Evolutionary conservation across 1,139 yeast species (phyloP), one percentile per base, ranked within the genome.

Genomic region (Nakaseomyces sp.): DNA sequence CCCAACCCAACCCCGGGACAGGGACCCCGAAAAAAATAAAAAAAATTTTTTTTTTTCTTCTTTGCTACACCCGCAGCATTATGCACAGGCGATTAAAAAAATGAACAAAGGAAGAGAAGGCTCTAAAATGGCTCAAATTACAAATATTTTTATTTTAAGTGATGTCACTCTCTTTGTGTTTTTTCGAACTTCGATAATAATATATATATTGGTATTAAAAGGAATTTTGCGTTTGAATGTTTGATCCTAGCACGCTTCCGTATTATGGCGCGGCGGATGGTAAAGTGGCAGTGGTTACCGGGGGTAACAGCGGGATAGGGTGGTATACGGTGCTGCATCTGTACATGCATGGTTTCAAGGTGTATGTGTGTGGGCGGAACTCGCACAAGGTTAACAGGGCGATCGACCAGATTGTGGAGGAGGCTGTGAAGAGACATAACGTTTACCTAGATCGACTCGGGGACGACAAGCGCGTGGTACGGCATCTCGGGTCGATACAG

Each of bases 221-320:
- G n/a, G n/a, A n/a, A n/a, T n/a, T n/a, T n/a, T n/a, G n/a, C n/a
- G n/a, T n/a, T n/a, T n/a, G 13, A 13, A 32, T 32, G 36, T 18
- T 32, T 10, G 38, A 35, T 35, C 38, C 38, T 28, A 30, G 31
- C 15, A 16, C 35, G 31, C 36, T 67, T 30, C 71, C 72, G 2
- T 66, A 63, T 47, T 58, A 56, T 46, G 51, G 67, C 41, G 68
- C 66, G 0, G 45, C 47, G 6, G 73, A 72, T 17, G 68, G 83
- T 22, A 68, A 76, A 46, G 80, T 82, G 2, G 88, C 82, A 0
- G 63, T 85, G 5, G 77, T 86, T 25, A 81, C 93, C 0, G 94
- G 95, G 1, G 94, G 88, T 5, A 83, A 81, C 56, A 72, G 81
- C 38, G 95, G 95, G 0, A 72, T 84, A 18, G 95, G 96, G 4